Evolutionary conservation across 116 monocot genomes (phyloP).

Genomic region (Zostera marina): DNA sequence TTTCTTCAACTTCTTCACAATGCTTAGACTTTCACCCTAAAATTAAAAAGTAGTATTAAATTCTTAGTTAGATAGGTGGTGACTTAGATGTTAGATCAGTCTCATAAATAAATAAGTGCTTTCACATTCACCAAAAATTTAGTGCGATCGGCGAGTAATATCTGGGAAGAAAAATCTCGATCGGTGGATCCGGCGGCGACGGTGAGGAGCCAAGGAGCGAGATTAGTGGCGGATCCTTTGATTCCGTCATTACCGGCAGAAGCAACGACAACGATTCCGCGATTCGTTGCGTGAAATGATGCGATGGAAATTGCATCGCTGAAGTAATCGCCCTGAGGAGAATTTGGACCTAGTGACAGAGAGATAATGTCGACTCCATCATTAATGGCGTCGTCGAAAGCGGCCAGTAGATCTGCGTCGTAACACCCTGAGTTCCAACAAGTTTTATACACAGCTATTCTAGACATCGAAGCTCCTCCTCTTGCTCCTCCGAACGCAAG

Average conservation of each 20-base stretch:
- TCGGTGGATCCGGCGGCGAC: conserved; percentile 77
- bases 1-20: conserved; percentile 34
- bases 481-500: conserved; percentile 49
- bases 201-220: conserved; percentile 86
- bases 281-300: conserved; percentile 63
- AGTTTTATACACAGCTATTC: conserved; percentile 73
- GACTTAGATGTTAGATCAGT: too few relatives aligned
- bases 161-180: conserved; percentile 48
- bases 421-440: conserved; percentile 80
- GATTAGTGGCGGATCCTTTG: conserved; percentile 59
- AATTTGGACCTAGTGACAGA: conserved; percentile 52
- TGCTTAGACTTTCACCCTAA: conserved; percentile 75
- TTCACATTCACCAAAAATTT: conserved; percentile 14
- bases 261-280: conserved; percentile 67
- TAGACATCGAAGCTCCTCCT: conserved; percentile 70
- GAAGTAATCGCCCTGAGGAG: conserved; percentile 75
- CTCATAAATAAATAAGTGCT: background rate
- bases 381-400: conserved; percentile 65
- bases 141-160: conserved; percentile 50
- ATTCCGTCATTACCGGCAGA: conserved; percentile 71
- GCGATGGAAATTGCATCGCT: conserved; percentile 71
- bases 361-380: conserved; percentile 82
- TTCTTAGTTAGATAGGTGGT: too few relatives aligned
- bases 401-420: conserved; percentile 73
- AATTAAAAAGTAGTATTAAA: conserved; percentile 1